Evolutionary conservation across 345 rosid species (phyloP).

Genomic region (Trapa bicornis): DNA sequence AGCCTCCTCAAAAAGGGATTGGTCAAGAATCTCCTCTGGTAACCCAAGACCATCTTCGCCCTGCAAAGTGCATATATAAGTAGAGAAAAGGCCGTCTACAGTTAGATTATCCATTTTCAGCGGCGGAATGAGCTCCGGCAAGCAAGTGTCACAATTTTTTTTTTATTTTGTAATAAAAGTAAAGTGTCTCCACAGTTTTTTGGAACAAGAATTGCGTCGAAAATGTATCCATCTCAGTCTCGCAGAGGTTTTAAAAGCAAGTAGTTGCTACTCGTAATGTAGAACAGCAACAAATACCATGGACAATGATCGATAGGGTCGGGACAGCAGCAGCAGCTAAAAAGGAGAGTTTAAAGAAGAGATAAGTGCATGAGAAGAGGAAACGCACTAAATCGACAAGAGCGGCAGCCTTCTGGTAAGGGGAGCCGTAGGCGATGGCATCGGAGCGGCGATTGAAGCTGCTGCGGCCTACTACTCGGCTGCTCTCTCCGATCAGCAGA

Average conservation of each 20-base stretch:
- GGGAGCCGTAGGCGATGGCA: conserved; percentile 70
- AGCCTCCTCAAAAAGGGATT: conserved; percentile 46
- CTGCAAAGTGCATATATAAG: conserved; percentile 24
- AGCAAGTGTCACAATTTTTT: background rate
- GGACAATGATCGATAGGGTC: background rate
- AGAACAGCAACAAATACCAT: background rate
- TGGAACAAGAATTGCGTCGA: background rate
- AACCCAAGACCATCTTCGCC: conserved; percentile 93
- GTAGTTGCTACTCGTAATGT: background rate
- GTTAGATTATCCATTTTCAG: background rate
- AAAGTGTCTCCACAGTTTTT: background rate
- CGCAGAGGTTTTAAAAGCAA: background rate
- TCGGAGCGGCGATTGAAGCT: conserved; percentile 40
- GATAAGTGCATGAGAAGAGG: background rate
- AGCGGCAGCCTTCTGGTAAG: conserved; percentile 88
- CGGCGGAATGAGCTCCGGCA: background rate
- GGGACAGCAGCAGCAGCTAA: background rate
- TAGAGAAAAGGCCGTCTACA: background rate
- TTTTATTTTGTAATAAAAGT: background rate
- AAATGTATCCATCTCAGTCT: background rate
- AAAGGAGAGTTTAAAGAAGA: background rate
- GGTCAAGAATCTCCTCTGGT: conserved; percentile 78
- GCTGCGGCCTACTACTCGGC: conserved; percentile 12
- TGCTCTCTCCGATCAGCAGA: conserved; percentile 39
- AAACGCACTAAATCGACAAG: conserved; percentile 78